Conservation (phyloP, 225 moss, liverwort and hornwort species). For the Straminergon stramineum region DNA sequence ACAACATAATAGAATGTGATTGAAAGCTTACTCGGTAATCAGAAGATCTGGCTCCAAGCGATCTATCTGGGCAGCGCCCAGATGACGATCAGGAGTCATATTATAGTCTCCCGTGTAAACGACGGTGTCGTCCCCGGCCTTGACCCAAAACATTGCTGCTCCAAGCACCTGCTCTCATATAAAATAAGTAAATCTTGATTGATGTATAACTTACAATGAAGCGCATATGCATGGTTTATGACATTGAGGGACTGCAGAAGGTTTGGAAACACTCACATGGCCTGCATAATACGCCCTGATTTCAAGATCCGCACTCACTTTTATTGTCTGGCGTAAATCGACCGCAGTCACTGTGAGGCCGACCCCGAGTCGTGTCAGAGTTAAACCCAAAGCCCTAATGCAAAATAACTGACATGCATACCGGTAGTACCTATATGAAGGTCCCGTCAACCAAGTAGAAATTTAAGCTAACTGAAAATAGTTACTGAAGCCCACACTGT, state of each 20-base stretch:
- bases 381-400: neutral
- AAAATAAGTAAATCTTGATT: neutral
- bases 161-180: conserved; percentile 66
- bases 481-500: neutral
- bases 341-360: conserved; percentile 72
- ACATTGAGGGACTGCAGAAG: neutral
- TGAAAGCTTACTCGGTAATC: conserved; percentile 67
- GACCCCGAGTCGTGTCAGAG: conserved; percentile 1
- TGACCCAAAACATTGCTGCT: conserved; percentile 96
- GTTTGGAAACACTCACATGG: conserved; percentile 56
- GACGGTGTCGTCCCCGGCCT: conserved; percentile 83
- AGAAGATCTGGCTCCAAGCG: conserved; percentile 89
- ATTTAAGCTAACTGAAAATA: neutral
- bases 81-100: conserved; percentile 98
- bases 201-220: neutral
- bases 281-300: conserved; percentile 96
- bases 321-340: conserved; percentile 82
- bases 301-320: conserved; percentile 67
- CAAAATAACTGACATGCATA: neutral
- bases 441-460: neutral
- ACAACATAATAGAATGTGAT: neutral
- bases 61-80: conserved; percentile 98
- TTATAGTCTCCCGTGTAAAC: conserved; percentile 98
- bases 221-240: neutral
- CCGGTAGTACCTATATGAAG: neutral